Percentiles rank a stretch among this genome's conserved stretches.
Conservation (phyloP, 192 early-diverging fungal species). For the Neocallimastix lanati region DNA sequence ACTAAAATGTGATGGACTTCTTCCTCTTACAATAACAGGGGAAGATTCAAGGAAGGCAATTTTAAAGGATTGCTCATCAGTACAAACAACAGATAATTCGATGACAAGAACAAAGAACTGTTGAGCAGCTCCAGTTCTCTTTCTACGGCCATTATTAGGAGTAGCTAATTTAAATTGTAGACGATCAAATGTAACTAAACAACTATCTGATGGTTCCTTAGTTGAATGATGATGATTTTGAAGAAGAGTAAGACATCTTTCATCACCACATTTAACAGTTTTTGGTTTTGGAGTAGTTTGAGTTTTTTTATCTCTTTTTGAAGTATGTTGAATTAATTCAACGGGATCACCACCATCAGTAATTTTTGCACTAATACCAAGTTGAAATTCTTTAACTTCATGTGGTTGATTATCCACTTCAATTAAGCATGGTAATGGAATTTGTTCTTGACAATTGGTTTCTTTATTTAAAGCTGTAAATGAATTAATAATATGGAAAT, state of each 20-base stretch:
- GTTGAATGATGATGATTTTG: constrained; percentile 14
- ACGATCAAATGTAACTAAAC: constrained; percentile 60
- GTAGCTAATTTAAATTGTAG: constrained; percentile 95
- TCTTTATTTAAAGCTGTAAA: constrained; percentile 25
- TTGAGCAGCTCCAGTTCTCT: constrained; percentile 73
- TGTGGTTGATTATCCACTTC: constrained; percentile 23
- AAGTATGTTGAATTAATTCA: constrained; percentile 73
- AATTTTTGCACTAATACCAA: constrained; percentile 64
- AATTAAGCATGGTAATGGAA: constrained; percentile 42
- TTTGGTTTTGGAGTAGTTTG: not conserved
- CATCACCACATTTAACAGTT: not conserved
- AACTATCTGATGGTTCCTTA: not conserved
- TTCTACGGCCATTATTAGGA: constrained; percentile 58
- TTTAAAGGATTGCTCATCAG: constrained; percentile 20
- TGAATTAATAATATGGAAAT: constrained; percentile 62
- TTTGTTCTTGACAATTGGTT: not conserved
- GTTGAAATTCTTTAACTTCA: constrained; percentile 44
- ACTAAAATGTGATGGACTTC: constrained; percentile 82
- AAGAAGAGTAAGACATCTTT: not conserved
- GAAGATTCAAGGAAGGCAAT: constrained; percentile 60
- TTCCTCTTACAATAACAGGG: constrained; percentile 77
- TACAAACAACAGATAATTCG: constrained; percentile 53
- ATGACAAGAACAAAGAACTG: constrained; percentile 80
- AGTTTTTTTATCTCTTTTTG: constrained; percentile 86
- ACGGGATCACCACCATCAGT: constrained; percentile 52